A percentile compares a stretch with the other conserved stretches of the same genome.
These are phyloP conservation scores for Fusarium agapanthi DNA, from an alignment of 2,329 filamentous ascomycete species.

Conservation along the genomic window DNA sequence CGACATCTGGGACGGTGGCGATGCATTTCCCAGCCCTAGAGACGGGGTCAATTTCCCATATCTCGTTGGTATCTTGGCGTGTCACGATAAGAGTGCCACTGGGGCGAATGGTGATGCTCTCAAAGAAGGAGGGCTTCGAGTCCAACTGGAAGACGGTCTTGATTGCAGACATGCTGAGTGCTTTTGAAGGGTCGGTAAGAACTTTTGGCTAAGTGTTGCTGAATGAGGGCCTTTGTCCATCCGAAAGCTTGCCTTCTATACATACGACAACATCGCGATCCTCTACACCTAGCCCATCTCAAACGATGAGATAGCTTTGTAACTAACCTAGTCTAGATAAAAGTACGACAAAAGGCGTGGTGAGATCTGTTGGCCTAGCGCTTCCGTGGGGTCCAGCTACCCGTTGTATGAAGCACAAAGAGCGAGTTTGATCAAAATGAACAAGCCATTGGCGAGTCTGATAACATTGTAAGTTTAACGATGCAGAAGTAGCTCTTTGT, in stretches of 20 bases:
- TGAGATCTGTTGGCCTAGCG: fast-evolving
- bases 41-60: not conserved
- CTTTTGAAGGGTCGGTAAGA: not conserved
- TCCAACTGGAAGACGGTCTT: not conserved
- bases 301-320: not conserved
- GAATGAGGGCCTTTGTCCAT: not conserved
- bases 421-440: not conserved
- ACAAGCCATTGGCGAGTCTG: not conserved
- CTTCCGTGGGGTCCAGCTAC: too few species aligned
- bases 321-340: not conserved
- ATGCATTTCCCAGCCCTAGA: not conserved
- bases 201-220: fast-evolving
- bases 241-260: not conserved
- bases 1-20: too few species aligned
- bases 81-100: not conserved
- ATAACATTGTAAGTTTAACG: not conserved
- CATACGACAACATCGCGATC: not conserved
- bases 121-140: not conserved
- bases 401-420: not conserved
- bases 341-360: not conserved
- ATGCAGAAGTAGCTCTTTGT: not conserved
- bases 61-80: not conserved
- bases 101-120: not conserved
- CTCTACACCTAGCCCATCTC: not conserved
- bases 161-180: not conserved